A percentile compares a stretch with the other conserved stretches of the same genome.
Conservation (phyloP, 306 rosid genomes). For the Vigna nakashimae region DNA sequence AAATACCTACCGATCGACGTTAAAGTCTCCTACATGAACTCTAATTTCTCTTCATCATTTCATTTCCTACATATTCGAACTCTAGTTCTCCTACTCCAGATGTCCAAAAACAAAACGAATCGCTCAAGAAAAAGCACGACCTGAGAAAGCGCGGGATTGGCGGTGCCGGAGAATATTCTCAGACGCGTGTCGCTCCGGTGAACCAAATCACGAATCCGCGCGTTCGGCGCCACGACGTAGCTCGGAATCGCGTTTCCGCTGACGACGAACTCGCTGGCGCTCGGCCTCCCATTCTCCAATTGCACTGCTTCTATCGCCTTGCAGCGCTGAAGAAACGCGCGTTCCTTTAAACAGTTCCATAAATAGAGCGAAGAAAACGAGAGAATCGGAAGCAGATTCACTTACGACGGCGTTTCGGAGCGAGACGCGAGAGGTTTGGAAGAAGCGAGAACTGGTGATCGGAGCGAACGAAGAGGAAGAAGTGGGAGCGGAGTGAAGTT, state of each 20-base stretch:
- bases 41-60: not conserved
- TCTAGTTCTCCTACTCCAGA: not conserved
- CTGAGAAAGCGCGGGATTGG: conserved; percentile 79
- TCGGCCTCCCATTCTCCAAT: conserved; percentile 68
- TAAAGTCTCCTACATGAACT: not conserved
- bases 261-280: conserved; percentile 19
- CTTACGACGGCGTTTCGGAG: conserved; percentile 51
- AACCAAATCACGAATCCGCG: conserved; percentile 50
- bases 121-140: not conserved
- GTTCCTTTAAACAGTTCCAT: not conserved
- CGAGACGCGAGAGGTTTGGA: conserved; percentile 8
- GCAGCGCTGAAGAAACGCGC: conserved; percentile 52
- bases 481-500: conserved; percentile 37
- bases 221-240: conserved; percentile 45
- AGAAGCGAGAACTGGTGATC: conserved; percentile 8
- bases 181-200: conserved; percentile 68
- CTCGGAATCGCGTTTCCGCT: conserved; percentile 46
- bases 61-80: not conserved
- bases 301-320: conserved; percentile 54
- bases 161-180: conserved; percentile 84
- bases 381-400: not conserved
- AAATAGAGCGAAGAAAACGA: not conserved
- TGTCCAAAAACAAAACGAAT: not conserved
- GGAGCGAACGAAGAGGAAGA: conserved; percentile 30
- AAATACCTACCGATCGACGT: not conserved